A percentile compares a stretch with the other conserved stretches of the same genome.
phyloP scores from a whole-genome alignment of 169 alveolate genomes.

The Perkinsus olseni region DNA sequence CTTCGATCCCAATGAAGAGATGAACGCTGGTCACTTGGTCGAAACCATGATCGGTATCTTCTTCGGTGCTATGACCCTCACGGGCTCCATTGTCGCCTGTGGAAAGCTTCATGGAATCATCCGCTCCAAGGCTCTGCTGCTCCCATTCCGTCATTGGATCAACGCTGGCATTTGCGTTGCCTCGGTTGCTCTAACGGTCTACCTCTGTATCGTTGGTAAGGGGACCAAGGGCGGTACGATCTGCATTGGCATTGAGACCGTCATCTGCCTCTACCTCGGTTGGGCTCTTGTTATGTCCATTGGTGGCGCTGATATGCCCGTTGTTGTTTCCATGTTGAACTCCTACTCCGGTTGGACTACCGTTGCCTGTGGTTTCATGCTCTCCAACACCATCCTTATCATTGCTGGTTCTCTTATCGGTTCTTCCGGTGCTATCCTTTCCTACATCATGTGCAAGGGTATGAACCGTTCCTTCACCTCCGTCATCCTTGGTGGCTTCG shows the following conservation, averaged over 20 bases:
- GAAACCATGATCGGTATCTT: slow-evolving; percentile 60
- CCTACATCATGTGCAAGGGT: slow-evolving; percentile 83
- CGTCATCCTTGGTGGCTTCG: slow-evolving; percentile 68
- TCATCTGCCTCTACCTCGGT: slow-evolving; percentile 60
- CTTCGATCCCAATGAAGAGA: neutral
- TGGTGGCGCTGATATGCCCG: slow-evolving; percentile 93
- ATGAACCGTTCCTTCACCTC: slow-evolving; percentile 57
- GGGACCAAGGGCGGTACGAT: slow-evolving; percentile 20
- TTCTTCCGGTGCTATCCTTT: slow-evolving; percentile 85
- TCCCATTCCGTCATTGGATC: slow-evolving; percentile 34
- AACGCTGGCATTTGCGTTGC: slow-evolving; percentile 22
- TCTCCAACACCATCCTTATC: slow-evolving; percentile 71
- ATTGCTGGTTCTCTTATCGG: slow-evolving; percentile 88
- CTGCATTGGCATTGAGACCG: slow-evolving; percentile 8
- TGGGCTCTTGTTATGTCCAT: slow-evolving; percentile 74
- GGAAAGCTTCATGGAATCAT: slow-evolving; percentile 76
- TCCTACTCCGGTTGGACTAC: slow-evolving; percentile 88
- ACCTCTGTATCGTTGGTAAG: neutral
- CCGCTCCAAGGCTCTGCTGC: slow-evolving; percentile 55
- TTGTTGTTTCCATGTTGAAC: slow-evolving; percentile 81
- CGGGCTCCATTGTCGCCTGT: slow-evolving; percentile 86
- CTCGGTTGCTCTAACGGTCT: slow-evolving; percentile 22
- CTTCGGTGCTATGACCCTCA: slow-evolving; percentile 81
- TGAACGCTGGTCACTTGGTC: slow-evolving; percentile 35
- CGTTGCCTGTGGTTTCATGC: slow-evolving; percentile 78